These are phyloP conservation scores for Erodium chrysanthum DNA, from an alignment of 441 rosid species.

Conservation along the genomic window DNA sequence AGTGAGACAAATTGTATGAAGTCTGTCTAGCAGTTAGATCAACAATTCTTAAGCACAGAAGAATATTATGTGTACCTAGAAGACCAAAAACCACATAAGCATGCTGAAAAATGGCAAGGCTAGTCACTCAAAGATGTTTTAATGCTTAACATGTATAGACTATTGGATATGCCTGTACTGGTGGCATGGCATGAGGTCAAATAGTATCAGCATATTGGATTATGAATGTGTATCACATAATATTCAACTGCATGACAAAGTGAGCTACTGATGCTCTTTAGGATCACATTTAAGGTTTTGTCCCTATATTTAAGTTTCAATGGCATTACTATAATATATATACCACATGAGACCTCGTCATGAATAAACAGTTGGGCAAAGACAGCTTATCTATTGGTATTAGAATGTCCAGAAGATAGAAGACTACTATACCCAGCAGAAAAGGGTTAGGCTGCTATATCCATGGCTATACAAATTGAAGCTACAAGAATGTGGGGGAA, in stretches of 20 bases:
- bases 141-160: background rate
- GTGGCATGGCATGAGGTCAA: background rate
- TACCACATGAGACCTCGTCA: background rate
- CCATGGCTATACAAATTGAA: background rate
- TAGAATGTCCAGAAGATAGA: background rate
- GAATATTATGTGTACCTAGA: background rate
- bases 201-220: background rate
- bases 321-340: background rate
- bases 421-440: background rate
- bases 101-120: too few relatives aligned
- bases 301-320: background rate
- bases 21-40: background rate
- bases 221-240: background rate
- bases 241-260: background rate
- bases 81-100: background rate
- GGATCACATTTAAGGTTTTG: background rate
- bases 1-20: slow-evolving; percentile 2
- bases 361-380: background rate
- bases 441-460: background rate
- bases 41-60: background rate
- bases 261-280: background rate
- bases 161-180: background rate
- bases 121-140: background rate
- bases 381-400: slow-evolving; percentile 4
- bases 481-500: background rate